Evolutionary conservation across 2,329 filamentous ascomycete species (phyloP).

Genomic region (Pseudogymnoascus sp.): DNA sequence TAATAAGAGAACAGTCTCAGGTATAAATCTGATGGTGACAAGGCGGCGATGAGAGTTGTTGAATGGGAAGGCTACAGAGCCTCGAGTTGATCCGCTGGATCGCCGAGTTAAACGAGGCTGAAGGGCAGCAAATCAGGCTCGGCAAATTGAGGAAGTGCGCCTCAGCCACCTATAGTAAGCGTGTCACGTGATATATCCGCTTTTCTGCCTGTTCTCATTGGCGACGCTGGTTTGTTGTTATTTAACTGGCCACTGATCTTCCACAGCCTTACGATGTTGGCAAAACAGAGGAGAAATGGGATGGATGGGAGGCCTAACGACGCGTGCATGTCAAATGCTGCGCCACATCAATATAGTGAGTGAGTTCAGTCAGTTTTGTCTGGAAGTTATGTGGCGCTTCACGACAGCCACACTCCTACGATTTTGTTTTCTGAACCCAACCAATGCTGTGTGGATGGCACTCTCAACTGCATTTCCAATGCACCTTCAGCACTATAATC

Average conservation of each 20-base stretch:
- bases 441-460: no score
- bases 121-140: conserved; percentile 4
- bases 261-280: background rate
- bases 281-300: background rate
- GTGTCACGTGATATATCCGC: background rate
- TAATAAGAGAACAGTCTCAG: background rate
- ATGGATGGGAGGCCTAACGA: background rate
- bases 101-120: conserved; percentile 9
- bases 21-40: background rate
- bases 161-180: background rate
- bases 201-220: background rate
- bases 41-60: conserved; percentile 5
- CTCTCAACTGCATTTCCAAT: background rate
- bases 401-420: background rate
- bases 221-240: background rate
- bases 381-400: background rate
- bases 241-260: background rate
- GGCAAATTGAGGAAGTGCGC: conserved; percentile 4
- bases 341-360: background rate
- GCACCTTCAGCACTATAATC: background rate
- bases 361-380: background rate
- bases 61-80: conserved; percentile 8
- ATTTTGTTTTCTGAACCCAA: background rate
- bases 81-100: background rate
- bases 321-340: background rate